Percentiles rank a stretch among this genome's conserved stretches.
phyloP scores from a whole-genome alignment of 2,329 filamentous ascomycete species.

The Cercospora nicotianae region DNA sequence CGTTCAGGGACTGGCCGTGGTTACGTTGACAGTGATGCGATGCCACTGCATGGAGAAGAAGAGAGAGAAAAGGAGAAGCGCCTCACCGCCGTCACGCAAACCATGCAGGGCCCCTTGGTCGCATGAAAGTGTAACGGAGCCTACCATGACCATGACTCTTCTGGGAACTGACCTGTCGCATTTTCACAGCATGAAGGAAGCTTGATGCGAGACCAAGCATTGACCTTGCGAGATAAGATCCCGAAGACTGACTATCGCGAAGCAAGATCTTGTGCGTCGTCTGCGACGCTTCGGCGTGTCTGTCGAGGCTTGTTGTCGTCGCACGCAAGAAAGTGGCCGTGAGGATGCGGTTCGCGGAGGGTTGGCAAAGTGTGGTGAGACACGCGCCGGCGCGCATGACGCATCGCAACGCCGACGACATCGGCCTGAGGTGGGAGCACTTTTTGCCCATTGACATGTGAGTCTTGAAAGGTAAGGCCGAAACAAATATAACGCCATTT shows the following conservation, averaged over 20 bases:
- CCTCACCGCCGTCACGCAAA: too few relatives aligned
- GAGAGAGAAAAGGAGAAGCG: too few relatives aligned
- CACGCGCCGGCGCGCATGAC: constrained; percentile 3
- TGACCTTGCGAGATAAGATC: not conserved
- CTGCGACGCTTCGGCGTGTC: too few relatives aligned
- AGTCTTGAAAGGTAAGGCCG: not conserved
- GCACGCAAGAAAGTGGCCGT: not conserved
- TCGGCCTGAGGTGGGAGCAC: not conserved
- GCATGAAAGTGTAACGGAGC: too few relatives aligned
- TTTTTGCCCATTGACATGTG: constrained; percentile 5
- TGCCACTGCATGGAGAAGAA: too few relatives aligned
- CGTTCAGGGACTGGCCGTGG: too few relatives aligned
- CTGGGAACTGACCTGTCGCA: not conserved
- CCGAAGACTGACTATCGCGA: too few relatives aligned
- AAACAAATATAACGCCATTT: not conserved
- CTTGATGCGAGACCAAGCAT: not conserved
- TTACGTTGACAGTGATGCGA: too few relatives aligned
- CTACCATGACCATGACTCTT: not conserved
- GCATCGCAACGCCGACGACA: not conserved
- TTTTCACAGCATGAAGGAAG: not conserved
- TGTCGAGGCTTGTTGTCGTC: not conserved
- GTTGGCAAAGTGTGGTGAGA: not conserved
- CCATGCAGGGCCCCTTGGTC: too few relatives aligned
- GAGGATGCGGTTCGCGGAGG: not conserved
- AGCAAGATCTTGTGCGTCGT: too few relatives aligned